These are phyloP conservation scores for Geranium incanum DNA, from an alignment of 441 rosid genomes.

Conservation along the genomic window DNA sequence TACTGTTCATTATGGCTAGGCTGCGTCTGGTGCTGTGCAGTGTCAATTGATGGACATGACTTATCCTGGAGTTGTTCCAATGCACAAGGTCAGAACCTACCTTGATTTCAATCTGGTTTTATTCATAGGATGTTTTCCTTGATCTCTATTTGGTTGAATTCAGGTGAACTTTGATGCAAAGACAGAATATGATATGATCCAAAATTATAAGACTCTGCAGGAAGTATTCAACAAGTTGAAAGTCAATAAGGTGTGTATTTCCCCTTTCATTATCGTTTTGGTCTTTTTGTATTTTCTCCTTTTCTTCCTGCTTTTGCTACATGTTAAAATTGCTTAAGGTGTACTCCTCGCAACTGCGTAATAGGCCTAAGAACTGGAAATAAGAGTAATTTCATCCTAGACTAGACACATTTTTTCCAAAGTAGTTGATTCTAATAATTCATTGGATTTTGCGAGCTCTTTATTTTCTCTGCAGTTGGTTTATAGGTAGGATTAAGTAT, in stretches of 20 bases:
- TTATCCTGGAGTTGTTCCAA: slow-evolving; percentile 87
- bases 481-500: background rate
- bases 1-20: slow-evolving; percentile 34
- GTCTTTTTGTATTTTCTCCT: background rate
- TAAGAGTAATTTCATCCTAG: too few species aligned
- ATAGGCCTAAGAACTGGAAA: background rate
- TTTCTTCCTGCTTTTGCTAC: background rate
- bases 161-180: slow-evolving; percentile 94
- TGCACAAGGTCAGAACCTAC: slow-evolving; percentile 66
- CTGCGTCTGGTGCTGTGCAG: slow-evolving; percentile 97
- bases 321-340: background rate
- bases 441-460: background rate
- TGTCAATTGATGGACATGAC: slow-evolving; percentile 97
- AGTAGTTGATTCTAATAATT: too few species aligned
- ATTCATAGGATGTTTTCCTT: slow-evolving; percentile 9
- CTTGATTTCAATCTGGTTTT: background rate
- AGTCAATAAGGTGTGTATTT: slow-evolving; percentile 74
- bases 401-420: background rate
- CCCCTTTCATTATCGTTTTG: background rate
- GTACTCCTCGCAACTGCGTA: background rate
- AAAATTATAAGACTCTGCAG: slow-evolving; percentile 91
- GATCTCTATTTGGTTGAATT: slow-evolving; percentile 16
- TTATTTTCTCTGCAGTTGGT: background rate
- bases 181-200: slow-evolving; percentile 91
- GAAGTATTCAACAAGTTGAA: slow-evolving; percentile 86